phyloP scores from a whole-genome alignment of 1,284 basidiomycete species.

The Thecaphora thlaspeos region DNA sequence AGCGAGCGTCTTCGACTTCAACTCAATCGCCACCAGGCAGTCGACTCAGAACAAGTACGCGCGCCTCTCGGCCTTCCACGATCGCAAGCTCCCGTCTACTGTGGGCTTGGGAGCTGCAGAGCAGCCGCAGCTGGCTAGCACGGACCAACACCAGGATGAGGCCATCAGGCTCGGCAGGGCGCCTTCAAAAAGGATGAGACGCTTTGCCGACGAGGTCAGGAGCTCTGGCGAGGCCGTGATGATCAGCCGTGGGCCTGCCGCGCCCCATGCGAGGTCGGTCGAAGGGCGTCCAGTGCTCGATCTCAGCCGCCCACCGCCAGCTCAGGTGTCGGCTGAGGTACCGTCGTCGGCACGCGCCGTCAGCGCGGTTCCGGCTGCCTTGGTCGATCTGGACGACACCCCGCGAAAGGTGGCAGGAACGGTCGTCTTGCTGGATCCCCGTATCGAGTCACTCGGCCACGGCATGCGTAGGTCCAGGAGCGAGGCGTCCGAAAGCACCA shows the following conservation, averaged over 20 bases:
- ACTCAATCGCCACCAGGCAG: neutral
- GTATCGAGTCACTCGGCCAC: neutral
- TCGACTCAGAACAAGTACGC: conserved; percentile 1
- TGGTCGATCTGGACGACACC: neutral
- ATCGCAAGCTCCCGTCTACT: conserved; percentile 7
- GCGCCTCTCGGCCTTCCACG: conserved; percentile 27
- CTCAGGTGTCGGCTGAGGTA: too few species aligned
- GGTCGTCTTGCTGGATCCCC: too few species aligned
- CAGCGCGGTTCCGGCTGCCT: neutral
- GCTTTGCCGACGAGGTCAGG: conserved; percentile 14
- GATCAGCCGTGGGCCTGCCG: conserved; percentile 6
- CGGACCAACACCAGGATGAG: conserved; percentile 11
- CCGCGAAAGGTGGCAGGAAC: too few species aligned
- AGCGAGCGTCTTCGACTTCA: conserved; percentile 1
- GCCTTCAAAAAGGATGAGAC: conserved; percentile 29
- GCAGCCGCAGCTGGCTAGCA: neutral
- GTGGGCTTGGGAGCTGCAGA: neutral
- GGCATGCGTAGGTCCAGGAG: neutral
- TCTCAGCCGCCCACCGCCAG: too few species aligned
- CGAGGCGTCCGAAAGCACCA: neutral
- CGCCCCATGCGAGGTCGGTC: too few species aligned
- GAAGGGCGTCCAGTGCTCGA: too few species aligned
- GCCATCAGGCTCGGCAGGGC: conserved; percentile 29
- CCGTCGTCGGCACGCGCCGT: too few species aligned
- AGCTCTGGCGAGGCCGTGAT: conserved; percentile 21